phyloP scores from a whole-genome alignment of 2,329 filamentous ascomycete genomes.

The Talaromyces marneffei region DNA sequence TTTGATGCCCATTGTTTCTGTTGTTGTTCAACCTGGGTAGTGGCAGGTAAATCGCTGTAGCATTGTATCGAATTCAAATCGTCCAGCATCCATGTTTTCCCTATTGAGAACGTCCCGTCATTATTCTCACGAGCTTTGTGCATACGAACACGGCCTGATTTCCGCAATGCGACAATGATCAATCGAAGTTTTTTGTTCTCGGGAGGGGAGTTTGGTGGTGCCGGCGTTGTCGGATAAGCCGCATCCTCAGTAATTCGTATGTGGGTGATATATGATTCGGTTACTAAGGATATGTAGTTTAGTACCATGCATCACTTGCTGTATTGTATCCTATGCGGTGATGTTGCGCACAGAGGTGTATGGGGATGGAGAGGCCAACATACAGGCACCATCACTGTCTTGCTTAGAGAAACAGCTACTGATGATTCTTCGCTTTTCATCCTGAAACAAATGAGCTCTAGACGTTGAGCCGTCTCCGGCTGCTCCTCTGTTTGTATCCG shows the following conservation, averaged over 20 bases:
- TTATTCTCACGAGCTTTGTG: slow-evolving; percentile 96
- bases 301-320: neutral
- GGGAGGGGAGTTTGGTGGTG: slow-evolving; percentile 68
- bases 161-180: slow-evolving; percentile 88
- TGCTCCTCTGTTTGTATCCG: slow-evolving; percentile 22
- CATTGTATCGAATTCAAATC: slow-evolving; percentile 80
- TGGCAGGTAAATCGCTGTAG: slow-evolving; percentile 59
- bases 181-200: slow-evolving; percentile 80
- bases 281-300: slow-evolving; percentile 45
- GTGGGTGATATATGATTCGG: slow-evolving; percentile 97
- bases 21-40: slow-evolving; percentile 55
- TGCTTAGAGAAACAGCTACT: slow-evolving; percentile 91
- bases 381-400: slow-evolving; percentile 80
- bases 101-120: slow-evolving; percentile 92
- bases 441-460: slow-evolving; percentile 81
- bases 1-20: slow-evolving; percentile 71
- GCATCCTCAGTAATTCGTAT: slow-evolving; percentile 86
- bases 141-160: slow-evolving; percentile 85
- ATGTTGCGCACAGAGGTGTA: neutral
- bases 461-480: slow-evolving; percentile 31
- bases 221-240: slow-evolving; percentile 72
- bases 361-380: slow-evolving; percentile 32
- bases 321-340: neutral
- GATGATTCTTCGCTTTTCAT: slow-evolving; percentile 91
- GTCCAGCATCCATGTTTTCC: slow-evolving; percentile 96